Conservation (phyloP, 345 rosid genomes). For the Mangifera indica region DNA sequence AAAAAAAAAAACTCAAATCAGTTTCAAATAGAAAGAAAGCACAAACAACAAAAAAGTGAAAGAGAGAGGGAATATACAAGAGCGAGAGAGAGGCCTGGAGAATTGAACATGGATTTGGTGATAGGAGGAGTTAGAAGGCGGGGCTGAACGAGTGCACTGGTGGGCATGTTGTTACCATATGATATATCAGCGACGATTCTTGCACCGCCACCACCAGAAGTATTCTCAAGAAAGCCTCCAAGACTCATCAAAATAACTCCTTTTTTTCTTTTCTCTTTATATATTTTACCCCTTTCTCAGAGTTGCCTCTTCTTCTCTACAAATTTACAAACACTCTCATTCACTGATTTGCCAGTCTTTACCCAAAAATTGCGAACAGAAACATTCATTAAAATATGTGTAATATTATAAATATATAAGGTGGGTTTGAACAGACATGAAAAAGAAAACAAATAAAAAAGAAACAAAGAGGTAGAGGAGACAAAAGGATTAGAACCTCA, state of each 20-base stretch:
- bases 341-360: conserved; percentile 5
- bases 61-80: conserved; percentile 35
- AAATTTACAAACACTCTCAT: conserved; percentile 8
- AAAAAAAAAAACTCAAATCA: conserved; percentile 3
- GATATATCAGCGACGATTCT: conserved; percentile 46
- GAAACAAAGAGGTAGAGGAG: conserved; percentile 58
- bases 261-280: conserved; percentile 2
- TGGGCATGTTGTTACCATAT: conserved; percentile 46
- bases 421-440: background rate
- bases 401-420: background rate
- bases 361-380: conserved; percentile 5
- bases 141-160: conserved; percentile 55
- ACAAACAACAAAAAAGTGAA: background rate
- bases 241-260: conserved; percentile 54
- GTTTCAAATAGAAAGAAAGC: background rate
- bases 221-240: conserved; percentile 68
- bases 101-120: conserved; percentile 59
- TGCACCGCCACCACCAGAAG: conserved; percentile 44
- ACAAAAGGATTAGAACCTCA: conserved; percentile 51
- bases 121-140: conserved; percentile 50
- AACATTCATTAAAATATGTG: background rate
- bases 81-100: conserved; percentile 83
- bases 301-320: conserved; percentile 13
- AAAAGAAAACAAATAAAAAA: background rate
- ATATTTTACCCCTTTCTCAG: conserved; percentile 5